Evolutionary conservation across 768 basidiomycete species (phyloP), one percentile per base, ranked within the genome.

Genomic region (Boletus sensibilis): DNA sequence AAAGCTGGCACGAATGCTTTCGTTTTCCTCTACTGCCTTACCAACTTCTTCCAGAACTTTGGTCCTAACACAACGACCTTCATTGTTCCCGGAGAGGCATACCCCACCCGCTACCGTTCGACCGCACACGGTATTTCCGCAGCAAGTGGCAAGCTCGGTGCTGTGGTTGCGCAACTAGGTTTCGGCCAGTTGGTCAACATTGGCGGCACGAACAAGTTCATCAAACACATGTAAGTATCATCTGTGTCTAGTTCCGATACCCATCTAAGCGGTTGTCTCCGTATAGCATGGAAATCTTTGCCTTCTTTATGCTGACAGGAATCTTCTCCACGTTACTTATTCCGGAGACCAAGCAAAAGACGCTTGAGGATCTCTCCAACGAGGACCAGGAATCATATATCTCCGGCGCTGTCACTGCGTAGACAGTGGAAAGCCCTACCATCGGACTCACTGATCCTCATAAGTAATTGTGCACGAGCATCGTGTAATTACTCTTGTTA

Each of bases 1-100:
- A 4, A 61, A 3, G 12, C 68, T 2, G 69, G 74, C 20, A 78
- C 47, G 16, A 82, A 83, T 35, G 89, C 78, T 2, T 92, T 94
- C 69, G 85, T 91, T 47, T 87, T 88, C 75, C 80, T 91, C 27
- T 94, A 93, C 76, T 90, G 90, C 68, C 76, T 94, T n/a, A 82
- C 90, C 64, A 88, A 90, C 69, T 92, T 92, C 76, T 91, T 92
- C 87, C 87, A 90, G 76, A 93, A 93, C 74, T 93, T 92, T 59
- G 91, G 89, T 2, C 88, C 87, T 11, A 90, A 92, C 63, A 81
- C 81, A 0, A 92, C 89, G 1, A 92, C 90, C 0, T 93, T 94
- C 70, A 56, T 92, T 52, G 75, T 92, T 4, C 90, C 92, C 0
- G 90, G 88, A 60, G 92, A 94, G 68, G 81, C 77, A 25, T 94